These are phyloP conservation scores for Aspergillus sp. DNA, from an alignment of 2,329 filamentous ascomycete genomes.

Conservation along the genomic window DNA sequence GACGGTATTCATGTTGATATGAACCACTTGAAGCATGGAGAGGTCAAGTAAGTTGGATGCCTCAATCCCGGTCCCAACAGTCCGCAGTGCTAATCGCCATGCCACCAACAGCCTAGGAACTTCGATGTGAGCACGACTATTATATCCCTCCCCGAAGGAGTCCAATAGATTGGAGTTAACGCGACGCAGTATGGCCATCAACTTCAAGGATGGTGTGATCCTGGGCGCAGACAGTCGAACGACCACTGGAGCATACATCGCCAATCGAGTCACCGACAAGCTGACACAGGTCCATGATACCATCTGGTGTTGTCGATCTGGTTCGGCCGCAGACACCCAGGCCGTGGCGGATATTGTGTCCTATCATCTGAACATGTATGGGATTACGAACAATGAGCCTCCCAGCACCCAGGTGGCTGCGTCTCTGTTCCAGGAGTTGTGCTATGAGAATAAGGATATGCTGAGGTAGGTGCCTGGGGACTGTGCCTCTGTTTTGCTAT, in stretches of 20 bases:
- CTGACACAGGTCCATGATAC: slow-evolving; percentile 97
- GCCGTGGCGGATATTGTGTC: slow-evolving; percentile 97
- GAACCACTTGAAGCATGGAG: slow-evolving; percentile 96
- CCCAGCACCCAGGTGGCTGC: slow-evolving; percentile 94
- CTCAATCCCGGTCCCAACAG: neutral
- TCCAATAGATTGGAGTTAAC: slow-evolving; percentile 16
- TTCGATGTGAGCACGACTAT: slow-evolving; percentile 65
- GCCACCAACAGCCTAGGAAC: slow-evolving; percentile 67
- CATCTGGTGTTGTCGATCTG: slow-evolving; percentile 98
- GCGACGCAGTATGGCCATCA: slow-evolving; percentile 79
- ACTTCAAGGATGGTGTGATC: slow-evolving; percentile 97
- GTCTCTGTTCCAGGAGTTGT: slow-evolving; percentile 94
- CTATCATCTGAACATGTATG: slow-evolving; percentile 89
- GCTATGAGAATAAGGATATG: slow-evolving; percentile 93
- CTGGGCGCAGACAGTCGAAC: slow-evolving; percentile 94
- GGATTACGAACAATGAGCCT: slow-evolving; percentile 77
- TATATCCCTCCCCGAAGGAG: slow-evolving; percentile 13
- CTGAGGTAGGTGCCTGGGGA: slow-evolving; percentile 56
- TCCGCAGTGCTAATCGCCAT: slow-evolving; percentile 23
- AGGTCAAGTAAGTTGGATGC: slow-evolving; percentile 74
- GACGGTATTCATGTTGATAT: slow-evolving; percentile 99
- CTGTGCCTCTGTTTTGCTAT: neutral
- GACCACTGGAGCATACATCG: slow-evolving; percentile 95
- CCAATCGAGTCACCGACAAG: slow-evolving; percentile 98
- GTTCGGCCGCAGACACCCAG: slow-evolving; percentile 94